Percentiles rank a stretch among this genome's conserved stretches.
Conservation (phyloP, 2,329 filamentous ascomycete genomes). For the Colletotrichum sojae region DNA sequence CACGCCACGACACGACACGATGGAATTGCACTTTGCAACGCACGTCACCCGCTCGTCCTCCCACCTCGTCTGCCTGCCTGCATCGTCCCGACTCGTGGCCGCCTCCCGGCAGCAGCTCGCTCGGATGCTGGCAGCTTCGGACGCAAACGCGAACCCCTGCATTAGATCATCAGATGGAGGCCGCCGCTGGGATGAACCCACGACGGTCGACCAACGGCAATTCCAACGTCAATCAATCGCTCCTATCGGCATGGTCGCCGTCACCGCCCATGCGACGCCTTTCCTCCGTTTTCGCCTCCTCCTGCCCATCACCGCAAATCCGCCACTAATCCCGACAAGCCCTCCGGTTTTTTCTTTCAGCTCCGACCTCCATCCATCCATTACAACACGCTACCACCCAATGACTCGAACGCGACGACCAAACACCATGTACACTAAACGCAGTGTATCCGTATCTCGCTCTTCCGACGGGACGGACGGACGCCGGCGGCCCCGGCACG, state of each 20-base stretch:
- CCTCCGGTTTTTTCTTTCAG: background rate
- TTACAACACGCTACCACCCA: slow-evolving; percentile 15
- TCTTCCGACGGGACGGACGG: slow-evolving; percentile 22
- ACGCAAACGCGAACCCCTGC: slow-evolving; percentile 32
- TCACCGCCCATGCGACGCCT: background rate
- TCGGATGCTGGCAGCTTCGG: slow-evolving; percentile 18
- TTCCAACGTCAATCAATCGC: slow-evolving; percentile 24
- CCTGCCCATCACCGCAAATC: slow-evolving; percentile 25
- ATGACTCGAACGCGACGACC: slow-evolving; percentile 25
- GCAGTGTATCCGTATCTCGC: too few relatives aligned
- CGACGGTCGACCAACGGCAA: slow-evolving; percentile 10
- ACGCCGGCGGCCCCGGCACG: slow-evolving; percentile 4
- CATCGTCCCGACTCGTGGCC: slow-evolving; percentile 24
- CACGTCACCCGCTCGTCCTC: slow-evolving; percentile 2
- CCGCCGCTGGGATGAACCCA: slow-evolving; percentile 32
- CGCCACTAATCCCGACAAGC: background rate
- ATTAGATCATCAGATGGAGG: slow-evolving; percentile 37
- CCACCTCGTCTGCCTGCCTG: slow-evolving; percentile 10
- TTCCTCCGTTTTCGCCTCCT: slow-evolving; percentile 31
- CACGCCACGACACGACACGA: background rate
- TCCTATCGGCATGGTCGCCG: slow-evolving; percentile 16
- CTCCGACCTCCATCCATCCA: slow-evolving; percentile 21
- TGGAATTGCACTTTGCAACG: slow-evolving; percentile 12
- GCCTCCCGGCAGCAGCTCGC: background rate
- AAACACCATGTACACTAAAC: background rate